Conservation (phyloP, 2,329 filamentous ascomycete species). For the Thielaviopsis punctulata region DNA sequence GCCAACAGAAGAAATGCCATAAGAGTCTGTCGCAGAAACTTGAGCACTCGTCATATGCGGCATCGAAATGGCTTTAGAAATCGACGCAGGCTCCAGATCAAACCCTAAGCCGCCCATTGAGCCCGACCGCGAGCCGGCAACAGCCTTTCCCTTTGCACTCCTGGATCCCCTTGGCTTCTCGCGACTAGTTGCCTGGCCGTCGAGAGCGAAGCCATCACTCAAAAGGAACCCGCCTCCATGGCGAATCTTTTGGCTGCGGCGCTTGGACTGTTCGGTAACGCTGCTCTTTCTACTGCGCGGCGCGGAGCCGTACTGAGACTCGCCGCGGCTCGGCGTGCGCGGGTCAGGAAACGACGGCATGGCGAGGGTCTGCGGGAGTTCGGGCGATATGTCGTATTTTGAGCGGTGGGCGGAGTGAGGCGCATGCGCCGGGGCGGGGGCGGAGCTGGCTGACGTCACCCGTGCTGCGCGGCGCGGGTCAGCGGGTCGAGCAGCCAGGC, state of each 20-base stretch:
- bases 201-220: constrained; percentile 24
- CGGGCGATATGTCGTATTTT: constrained; percentile 2
- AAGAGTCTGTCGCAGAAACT: not conserved
- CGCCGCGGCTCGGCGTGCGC: not conserved
- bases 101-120: not conserved
- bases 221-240: constrained; percentile 35
- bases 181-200: constrained; percentile 15
- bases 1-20: not conserved
- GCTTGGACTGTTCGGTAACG: constrained; percentile 7
- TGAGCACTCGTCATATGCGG: not conserved
- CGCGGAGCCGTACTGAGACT: not conserved
- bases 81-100: constrained; percentile 13
- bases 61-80: not conserved
- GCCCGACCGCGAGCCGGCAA: not conserved
- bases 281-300: not conserved
- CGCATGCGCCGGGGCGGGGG: not conserved
- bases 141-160: constrained; percentile 9
- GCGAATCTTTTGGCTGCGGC: constrained; percentile 25
- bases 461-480: not conserved
- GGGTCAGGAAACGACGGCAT: not conserved
- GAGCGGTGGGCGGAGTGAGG: not conserved
- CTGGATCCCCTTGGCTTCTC: not conserved
- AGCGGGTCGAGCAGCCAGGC: not conserved
- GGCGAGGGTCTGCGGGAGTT: not conserved
- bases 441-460: not conserved